Evolutionary conservation across 2,329 filamentous ascomycete genomes (phyloP).

Genomic region (Botrytis cinerea): DNA sequence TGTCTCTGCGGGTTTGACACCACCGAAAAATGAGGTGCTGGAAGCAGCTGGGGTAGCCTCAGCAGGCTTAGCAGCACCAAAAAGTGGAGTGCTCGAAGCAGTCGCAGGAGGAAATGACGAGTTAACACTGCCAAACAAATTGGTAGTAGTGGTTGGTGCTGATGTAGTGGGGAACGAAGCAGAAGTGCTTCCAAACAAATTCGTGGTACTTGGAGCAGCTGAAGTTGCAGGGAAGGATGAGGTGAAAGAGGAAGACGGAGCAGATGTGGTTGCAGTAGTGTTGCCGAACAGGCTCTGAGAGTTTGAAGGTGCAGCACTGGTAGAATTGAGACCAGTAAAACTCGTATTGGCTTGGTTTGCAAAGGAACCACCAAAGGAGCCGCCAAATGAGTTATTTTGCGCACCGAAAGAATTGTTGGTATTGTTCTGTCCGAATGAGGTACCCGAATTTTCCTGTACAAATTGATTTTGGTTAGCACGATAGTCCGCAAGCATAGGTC

Average conservation of each 20-base stretch:
- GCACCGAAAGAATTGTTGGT: constrained; percentile 13
- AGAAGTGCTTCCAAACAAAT: constrained; percentile 21
- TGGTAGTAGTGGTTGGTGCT: constrained; percentile 22
- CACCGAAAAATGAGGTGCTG: neutral
- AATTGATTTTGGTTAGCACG: constrained; percentile 3
- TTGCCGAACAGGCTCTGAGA: constrained; percentile 10
- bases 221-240: constrained; percentile 7
- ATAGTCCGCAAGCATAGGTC: neutral
- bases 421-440: constrained; percentile 7
- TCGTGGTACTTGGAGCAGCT: constrained; percentile 21
- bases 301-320: constrained; percentile 2
- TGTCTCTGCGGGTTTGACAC: constrained; percentile 1
- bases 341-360: constrained; percentile 13
- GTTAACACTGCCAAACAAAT: constrained; percentile 25
- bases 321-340: constrained; percentile 15
- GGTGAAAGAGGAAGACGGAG: constrained; percentile 13
- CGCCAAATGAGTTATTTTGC: constrained; percentile 1
- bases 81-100: constrained; percentile 15
- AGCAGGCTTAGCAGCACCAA: constrained; percentile 14
- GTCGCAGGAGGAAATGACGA: constrained; percentile 20
- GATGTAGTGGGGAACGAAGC: constrained; percentile 18
- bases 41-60: neutral
- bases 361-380: constrained; percentile 12
- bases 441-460: constrained; percentile 7
- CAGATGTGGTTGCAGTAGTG: constrained; percentile 12